Base-by-base conservation (phyloP, 2,329 filamentous ascomycete genomes). In the Nigrograna mackinnonii region DNA sequence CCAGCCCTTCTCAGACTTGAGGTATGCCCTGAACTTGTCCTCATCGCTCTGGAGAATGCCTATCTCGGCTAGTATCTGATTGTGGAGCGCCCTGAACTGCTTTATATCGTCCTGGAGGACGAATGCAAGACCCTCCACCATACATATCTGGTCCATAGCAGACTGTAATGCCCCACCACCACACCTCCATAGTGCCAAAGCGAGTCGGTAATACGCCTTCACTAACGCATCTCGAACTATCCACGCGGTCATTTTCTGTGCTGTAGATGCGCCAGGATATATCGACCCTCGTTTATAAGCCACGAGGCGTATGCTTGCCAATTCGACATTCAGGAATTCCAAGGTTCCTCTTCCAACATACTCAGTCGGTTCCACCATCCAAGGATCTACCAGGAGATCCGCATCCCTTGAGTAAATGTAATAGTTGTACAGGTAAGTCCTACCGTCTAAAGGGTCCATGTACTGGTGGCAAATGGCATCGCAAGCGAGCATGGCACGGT, bases 121-220 rank as follows among this genome's bases (percentile, higher is more conserved):
- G 34, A 21, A 46, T 4, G 9, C n/a, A 12, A 33, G 14, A 3
- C 32, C 21, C 13, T 22, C 20, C 5, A 42, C 41, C 17, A 37
- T 37, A 20, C 35, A 32, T 4, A 58, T 28, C 9, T 54, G 18
- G 11, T 52, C 46, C 13, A 58, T 21, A 7, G 58, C 58, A 16
- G 41, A 49, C 22, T 41, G 32, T 7, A 43, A 21, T 4, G 54
- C 54, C 12, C 55, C 57, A 20, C 42, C 50, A n/a, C 58, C 57
- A 33, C 55, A 58, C 26, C 52, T 54, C 31, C 43, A 52, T 6
- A 62, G 46, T 14, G 52, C 47, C 14, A 46, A 36, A 2, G 46
- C 50, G 3, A 62, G 24, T 5, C 58, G 50, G 36, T 52, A 62
- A 18, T 44, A 35, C 3, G 48, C 53, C 30, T 52, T 51, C 21